Evolutionary conservation across 2,329 filamentous ascomycete genomes (phyloP).

Genomic region (Berkeleyomyces basicola): DNA sequence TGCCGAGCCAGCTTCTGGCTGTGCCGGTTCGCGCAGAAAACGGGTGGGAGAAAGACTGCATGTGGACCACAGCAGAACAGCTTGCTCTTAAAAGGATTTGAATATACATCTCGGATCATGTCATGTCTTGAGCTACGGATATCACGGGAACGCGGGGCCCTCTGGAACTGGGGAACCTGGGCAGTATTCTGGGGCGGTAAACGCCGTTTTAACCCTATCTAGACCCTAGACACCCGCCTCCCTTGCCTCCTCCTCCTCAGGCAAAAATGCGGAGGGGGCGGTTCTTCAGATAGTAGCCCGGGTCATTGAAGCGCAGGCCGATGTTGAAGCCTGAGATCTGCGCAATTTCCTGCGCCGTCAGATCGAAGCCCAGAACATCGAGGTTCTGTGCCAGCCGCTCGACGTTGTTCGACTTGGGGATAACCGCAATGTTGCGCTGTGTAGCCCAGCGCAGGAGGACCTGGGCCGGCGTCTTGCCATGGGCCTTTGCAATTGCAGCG

Average conservation of each 20-base stretch:
- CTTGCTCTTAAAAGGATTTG: neutral
- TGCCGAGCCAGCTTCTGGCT: neutral
- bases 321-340: slow-evolving; percentile 48
- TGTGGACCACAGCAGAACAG: neutral
- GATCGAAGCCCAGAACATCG: slow-evolving; percentile 47
- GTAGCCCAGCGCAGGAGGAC: slow-evolving; percentile 77
- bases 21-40: neutral
- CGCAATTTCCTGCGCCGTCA: slow-evolving; percentile 48
- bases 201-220: neutral
- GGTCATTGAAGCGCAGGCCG: slow-evolving; percentile 61
- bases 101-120: neutral
- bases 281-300: slow-evolving; percentile 21
- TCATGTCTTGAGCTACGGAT: neutral
- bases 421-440: slow-evolving; percentile 64
- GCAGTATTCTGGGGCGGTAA: neutral
- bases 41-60: neutral
- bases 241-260: slow-evolving; percentile 18
- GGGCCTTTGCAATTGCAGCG: slow-evolving; percentile 48
- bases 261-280: slow-evolving; percentile 37
- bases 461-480: slow-evolving; percentile 60
- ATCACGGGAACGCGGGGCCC: neutral
- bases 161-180: neutral
- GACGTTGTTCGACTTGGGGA: slow-evolving; percentile 53
- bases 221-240: neutral
- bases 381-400: slow-evolving; percentile 47